Evolutionary conservation across 129 eudicot genomes (phyloP).

Genomic region (Tanacetum coccineum): DNA sequence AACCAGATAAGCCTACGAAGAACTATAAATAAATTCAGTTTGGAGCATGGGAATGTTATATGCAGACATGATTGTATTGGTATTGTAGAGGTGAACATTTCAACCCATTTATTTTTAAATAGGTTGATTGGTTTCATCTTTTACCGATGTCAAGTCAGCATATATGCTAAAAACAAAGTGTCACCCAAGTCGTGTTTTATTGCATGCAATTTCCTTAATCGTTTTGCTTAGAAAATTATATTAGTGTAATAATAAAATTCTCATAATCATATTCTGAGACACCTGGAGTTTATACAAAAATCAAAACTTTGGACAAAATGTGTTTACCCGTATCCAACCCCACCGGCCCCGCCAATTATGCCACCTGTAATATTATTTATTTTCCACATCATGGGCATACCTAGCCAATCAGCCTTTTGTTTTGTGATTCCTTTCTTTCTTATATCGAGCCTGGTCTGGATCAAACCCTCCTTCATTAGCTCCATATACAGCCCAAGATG

Average conservation of each 20-base stretch:
- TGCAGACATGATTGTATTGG: conserved; percentile 1
- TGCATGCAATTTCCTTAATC: not conserved
- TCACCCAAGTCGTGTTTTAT: no score
- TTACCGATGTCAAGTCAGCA: no score
- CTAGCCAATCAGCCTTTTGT: conserved; percentile 28
- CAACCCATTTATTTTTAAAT: not conserved
- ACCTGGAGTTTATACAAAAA: no score
- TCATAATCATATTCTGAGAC: no score
- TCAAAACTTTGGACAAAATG: not conserved
- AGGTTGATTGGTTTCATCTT: not conserved
- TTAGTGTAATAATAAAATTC: no score
- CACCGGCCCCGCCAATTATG: not conserved
- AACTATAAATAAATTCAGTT: conserved; percentile 9
- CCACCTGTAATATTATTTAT: not conserved
- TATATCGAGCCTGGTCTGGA: conserved; percentile 74
- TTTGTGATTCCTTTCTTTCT: conserved; percentile 86
- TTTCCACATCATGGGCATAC: conserved; percentile 5
- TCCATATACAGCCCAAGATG: conserved; percentile 97
- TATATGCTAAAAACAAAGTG: not conserved
- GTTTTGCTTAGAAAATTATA: not conserved
- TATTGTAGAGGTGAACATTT: not conserved
- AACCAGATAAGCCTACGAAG: conserved; percentile 14
- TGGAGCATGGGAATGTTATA: not conserved
- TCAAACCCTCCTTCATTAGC: conserved; percentile 99
- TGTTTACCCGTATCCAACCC: not conserved